Evolutionary conservation across 2,329 filamentous ascomycete species (phyloP).

Genomic region (Emericellopsis cladophorae): DNA sequence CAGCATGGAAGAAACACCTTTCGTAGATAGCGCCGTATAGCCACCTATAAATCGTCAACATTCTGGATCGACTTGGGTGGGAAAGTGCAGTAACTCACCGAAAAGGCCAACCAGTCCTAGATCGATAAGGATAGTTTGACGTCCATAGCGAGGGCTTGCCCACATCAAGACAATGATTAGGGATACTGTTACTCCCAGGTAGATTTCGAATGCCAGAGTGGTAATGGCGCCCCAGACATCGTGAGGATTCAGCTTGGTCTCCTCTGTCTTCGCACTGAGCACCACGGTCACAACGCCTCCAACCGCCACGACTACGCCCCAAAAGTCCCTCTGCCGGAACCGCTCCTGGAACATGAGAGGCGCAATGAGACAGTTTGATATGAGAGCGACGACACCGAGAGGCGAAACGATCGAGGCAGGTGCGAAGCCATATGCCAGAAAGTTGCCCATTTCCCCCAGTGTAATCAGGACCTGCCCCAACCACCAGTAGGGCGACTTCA

Average conservation of each 20-base stretch:
- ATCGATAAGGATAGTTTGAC: slow-evolving; percentile 79
- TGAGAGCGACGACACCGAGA: slow-evolving; percentile 86
- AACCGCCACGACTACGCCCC: slow-evolving; percentile 80
- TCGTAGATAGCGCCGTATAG: slow-evolving; percentile 93
- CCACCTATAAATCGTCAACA: slow-evolving; percentile 45
- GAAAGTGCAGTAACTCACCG: slow-evolving; percentile 41
- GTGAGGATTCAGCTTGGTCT: slow-evolving; percentile 80
- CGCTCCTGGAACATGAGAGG: slow-evolving; percentile 86
- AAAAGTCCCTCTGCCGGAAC: slow-evolving; percentile 74
- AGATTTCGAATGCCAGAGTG: slow-evolving; percentile 80
- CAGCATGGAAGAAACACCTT: slow-evolving; percentile 88
- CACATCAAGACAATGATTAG: slow-evolving; percentile 71
- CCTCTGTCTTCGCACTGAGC: slow-evolving; percentile 76
- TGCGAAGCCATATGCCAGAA: slow-evolving; percentile 93
- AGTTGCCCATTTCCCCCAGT: slow-evolving; percentile 88
- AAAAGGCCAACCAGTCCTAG: slow-evolving; percentile 87
- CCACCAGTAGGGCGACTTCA: slow-evolving; percentile 95
- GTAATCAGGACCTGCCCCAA: slow-evolving; percentile 84
- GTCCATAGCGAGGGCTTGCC: slow-evolving; percentile 73
- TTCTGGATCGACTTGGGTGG: background rate
- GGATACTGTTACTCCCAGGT: slow-evolving; percentile 61
- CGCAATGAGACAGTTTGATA: slow-evolving; percentile 95
- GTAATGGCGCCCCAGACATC: slow-evolving; percentile 87
- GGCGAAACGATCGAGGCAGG: slow-evolving; percentile 96
- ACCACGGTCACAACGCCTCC: slow-evolving; percentile 86